A percentile compares a stretch with the other conserved stretches of the same genome.
phyloP scores from a whole-genome alignment of 139 green algal species.

The Limnomonas spitsbergensis region DNA sequence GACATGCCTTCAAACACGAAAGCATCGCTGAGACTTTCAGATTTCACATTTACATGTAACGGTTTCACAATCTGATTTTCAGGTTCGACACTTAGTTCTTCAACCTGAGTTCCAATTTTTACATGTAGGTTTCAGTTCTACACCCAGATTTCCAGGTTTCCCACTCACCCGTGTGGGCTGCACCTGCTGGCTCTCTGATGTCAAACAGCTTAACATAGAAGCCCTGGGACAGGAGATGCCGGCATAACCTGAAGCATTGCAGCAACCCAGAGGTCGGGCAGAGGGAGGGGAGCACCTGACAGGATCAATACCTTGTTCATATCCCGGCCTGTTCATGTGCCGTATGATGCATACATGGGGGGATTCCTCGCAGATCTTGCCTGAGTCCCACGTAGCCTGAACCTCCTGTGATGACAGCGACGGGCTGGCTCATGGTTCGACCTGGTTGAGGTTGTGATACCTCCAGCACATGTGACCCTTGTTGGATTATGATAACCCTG shows the following conservation, averaged over 20 bases:
- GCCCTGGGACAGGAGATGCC: constrained; percentile 2
- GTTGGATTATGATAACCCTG: no score
- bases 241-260: neutral
- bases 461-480: no score
- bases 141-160: no score
- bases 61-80: no score
- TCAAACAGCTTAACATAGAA: constrained; percentile 1
- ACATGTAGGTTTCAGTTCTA: no score
- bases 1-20: no score
- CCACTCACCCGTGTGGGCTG: no score
- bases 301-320: constrained; percentile 1
- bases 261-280: neutral
- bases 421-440: neutral
- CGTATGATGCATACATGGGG: neutral
- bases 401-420: constrained; percentile 3
- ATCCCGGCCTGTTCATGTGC: neutral
- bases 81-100: no score
- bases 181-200: neutral
- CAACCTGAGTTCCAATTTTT: no score
- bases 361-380: neutral
- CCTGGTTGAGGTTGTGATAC: no score
- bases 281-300: neutral
- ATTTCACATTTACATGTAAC: no score
- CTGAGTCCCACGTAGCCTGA: constrained; percentile 3
- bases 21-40: no score